Percentiles rank a stretch among this genome's conserved stretches.
phyloP scores from a whole-genome alignment of 2,329 filamentous ascomycete species.

The Penicillium sp. region DNA sequence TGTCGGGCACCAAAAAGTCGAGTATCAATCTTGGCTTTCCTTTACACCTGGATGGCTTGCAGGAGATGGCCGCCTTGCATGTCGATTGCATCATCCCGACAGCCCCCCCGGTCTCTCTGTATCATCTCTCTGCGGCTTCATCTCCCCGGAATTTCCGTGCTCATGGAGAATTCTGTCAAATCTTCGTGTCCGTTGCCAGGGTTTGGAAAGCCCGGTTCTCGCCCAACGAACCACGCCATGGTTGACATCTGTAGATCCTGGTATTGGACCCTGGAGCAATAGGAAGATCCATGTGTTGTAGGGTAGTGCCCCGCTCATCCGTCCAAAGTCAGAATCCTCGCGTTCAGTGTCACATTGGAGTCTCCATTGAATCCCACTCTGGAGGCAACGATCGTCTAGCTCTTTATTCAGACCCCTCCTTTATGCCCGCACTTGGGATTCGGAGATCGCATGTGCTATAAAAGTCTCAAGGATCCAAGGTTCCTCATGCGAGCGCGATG shows the following conservation, averaged over 20 bases:
- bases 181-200: background rate
- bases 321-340: constrained; percentile 3
- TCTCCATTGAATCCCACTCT: constrained; percentile 4
- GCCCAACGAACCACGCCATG: constrained; percentile 5
- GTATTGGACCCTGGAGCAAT: background rate
- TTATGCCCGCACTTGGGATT: background rate
- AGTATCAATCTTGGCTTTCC: constrained; percentile 7
- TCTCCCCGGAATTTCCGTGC: background rate
- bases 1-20: constrained; percentile 9
- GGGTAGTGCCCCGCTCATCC: background rate
- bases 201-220: constrained; percentile 1
- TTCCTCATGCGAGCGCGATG: constrained; percentile 12
- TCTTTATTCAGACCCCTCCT: background rate
- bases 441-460: background rate
- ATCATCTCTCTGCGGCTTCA: background rate
- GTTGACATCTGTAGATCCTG: constrained; percentile 11
- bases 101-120: background rate
- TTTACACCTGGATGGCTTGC: constrained; percentile 16
- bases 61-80: constrained; percentile 18
- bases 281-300: background rate
- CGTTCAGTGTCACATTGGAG: constrained; percentile 8
- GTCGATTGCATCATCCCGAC: constrained; percentile 21
- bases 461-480: background rate
- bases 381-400: background rate
- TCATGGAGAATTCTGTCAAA: background rate